Evolutionary conservation across 257 asterid species (phyloP), one percentile per base, ranked within the genome.

Genomic region (Solanum pinnatisectum): DNA sequence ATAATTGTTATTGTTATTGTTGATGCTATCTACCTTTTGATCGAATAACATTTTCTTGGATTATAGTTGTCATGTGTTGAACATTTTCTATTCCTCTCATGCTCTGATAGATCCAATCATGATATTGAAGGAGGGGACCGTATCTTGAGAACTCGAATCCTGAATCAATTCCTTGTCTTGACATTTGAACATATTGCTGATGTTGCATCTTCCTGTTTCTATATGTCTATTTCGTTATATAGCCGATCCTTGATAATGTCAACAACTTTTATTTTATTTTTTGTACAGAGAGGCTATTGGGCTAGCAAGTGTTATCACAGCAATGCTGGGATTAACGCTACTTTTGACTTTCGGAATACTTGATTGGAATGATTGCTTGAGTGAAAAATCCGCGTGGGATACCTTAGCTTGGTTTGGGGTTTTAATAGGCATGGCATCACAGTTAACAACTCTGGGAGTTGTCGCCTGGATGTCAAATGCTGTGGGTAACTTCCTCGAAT

Each of bases 351-450:
- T 42, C 2, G 98, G 98, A 16, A 94, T 95, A 15, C 91, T 96
- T 1, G 83, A 88, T 1, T 96, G 98, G 98, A 94, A 96, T 3
- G 98, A 95, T 87, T 95, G 98, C 91, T 88, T 96, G 71, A 90
- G 87, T 20, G 98, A 96, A 93, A 96, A 91, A 82, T 91, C 92
- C 15, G 98, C 98, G 36, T 96, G 98, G 98, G 98, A 96, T 79
- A 95, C 97, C 27, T 49, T 95, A 87, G 93, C 89, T 71, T 96
- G 98, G 98, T 96, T 96, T 18, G 98, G 93, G 0, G 96, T 94
- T 46, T 90, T 96, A 78, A 92, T 96, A 1, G 98, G 98, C 8
- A 94, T 95, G 97, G 98, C 98, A 3, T 83, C 93, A 1, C 98
- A 96, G 86, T 84, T 96, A 39, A 92, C 90, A 0, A 71, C 85